Conservation (phyloP, 805 yeast genomes). For the Peterozyma xylosa region DNA sequence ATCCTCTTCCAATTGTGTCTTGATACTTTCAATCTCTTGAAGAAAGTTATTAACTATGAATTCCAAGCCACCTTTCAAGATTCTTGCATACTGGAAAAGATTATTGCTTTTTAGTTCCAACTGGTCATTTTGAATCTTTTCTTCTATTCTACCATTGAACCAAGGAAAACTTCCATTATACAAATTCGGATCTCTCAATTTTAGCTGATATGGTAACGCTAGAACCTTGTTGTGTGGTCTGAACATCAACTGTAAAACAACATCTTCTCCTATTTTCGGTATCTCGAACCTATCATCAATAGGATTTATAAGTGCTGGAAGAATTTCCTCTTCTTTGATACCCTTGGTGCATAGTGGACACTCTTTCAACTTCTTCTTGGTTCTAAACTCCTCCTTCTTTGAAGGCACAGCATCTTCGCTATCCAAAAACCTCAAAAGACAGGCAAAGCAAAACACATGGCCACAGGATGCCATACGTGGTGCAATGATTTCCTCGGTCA, state of each 20-base stretch:
- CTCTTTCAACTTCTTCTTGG: constrained; percentile 44
- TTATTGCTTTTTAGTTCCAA: constrained; percentile 14
- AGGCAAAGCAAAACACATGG: constrained; percentile 80
- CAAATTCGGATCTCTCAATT: constrained; percentile 12
- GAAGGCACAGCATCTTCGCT: constrained; percentile 26
- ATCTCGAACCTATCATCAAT: constrained; percentile 48
- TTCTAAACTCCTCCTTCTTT: constrained; percentile 11
- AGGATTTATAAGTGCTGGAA: constrained; percentile 53
- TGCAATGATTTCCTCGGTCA: constrained; percentile 76
- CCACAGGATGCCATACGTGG: constrained; percentile 97
- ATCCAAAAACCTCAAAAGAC: constrained; percentile 66
- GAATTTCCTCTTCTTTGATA: constrained; percentile 45
- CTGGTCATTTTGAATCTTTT: constrained; percentile 17
- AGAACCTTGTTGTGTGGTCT: constrained; percentile 23
- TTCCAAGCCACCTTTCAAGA: constrained; percentile 56
- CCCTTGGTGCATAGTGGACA: constrained; percentile 77
- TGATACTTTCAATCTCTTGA: constrained; percentile 49
- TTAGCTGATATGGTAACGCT: constrained; percentile 22
- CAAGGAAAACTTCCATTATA: constrained; percentile 47
- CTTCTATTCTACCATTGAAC: constrained; percentile 17
- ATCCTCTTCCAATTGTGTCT: constrained; percentile 47
- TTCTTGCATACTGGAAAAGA: constrained; percentile 48
- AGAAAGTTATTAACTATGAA: constrained; percentile 49
- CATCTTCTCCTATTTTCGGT: constrained; percentile 51
- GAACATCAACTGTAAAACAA: constrained; percentile 59